These are phyloP conservation scores for Sclerotinia subarctica DNA, from an alignment of 2,329 filamentous ascomycete species.

Conservation along the genomic window DNA sequence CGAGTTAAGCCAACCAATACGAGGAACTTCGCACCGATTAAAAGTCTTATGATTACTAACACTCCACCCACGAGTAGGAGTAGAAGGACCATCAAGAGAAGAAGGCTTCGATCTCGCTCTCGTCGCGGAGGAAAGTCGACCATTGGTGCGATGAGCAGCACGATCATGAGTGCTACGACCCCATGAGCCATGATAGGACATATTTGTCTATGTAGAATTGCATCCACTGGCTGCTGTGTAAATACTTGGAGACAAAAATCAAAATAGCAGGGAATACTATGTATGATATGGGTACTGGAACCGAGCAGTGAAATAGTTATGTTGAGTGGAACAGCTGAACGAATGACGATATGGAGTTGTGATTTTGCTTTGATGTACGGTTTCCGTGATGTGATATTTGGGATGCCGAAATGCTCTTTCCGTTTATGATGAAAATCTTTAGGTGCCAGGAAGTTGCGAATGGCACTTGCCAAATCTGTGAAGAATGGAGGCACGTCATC, in stretches of 20 bases:
- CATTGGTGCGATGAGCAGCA: neutral
- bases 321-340: neutral
- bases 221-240: neutral
- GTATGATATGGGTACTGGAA: neutral
- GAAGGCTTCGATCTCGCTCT: constrained; percentile 13
- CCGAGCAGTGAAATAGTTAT: constrained; percentile 13
- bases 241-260: constrained; percentile 13
- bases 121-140: neutral
- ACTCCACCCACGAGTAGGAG: neutral
- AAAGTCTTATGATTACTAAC: neutral
- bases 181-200: constrained; percentile 18
- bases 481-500: neutral
- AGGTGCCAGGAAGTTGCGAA: neutral
- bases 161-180: constrained; percentile 4
- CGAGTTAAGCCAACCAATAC: neutral
- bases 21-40: neutral
- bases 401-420: neutral
- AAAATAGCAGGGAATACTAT: constrained; percentile 11
- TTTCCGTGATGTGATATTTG: neutral
- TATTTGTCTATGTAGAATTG: neutral
- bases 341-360: constrained; percentile 6
- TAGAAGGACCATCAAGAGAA: neutral
- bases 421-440: neutral
- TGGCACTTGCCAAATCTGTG: constrained; percentile 12
- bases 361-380: neutral